Conservation (phyloP, 768 basidiomycete species). For the Boletus pseudopeckii region DNA sequence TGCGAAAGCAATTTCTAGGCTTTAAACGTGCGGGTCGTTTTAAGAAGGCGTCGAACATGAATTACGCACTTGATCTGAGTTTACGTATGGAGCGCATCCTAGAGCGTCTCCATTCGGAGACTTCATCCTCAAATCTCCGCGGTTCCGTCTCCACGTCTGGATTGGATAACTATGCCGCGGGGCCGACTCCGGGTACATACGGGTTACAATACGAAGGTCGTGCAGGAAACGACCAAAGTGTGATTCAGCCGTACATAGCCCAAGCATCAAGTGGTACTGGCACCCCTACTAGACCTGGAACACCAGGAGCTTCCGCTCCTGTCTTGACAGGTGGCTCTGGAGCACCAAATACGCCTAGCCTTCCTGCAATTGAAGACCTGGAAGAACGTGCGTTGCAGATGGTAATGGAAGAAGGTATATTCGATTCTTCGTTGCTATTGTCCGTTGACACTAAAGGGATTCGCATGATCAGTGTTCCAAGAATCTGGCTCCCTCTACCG, state of each 20-base stretch:
- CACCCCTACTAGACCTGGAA: conserved; percentile 27
- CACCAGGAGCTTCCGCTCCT: conserved; percentile 18
- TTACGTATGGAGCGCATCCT: conserved; percentile 35
- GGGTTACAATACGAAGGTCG: conserved; percentile 67
- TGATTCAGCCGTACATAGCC: conserved; percentile 21
- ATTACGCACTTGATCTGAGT: conserved; percentile 59
- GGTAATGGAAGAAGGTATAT: conserved; percentile 49
- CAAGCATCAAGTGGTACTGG: conserved; percentile 20
- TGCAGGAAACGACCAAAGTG: conserved; percentile 54
- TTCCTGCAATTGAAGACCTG: conserved; percentile 33
- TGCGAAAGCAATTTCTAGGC: conserved; percentile 9
- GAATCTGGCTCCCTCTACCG: conserved; percentile 55
- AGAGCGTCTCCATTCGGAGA: conserved; percentile 28
- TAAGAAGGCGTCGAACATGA: conserved; percentile 95
- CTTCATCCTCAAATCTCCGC: conserved; percentile 19
- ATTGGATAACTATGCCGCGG: conserved; percentile 20
- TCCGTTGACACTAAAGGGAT: conserved; percentile 39
- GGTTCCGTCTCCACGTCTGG: conserved; percentile 24
- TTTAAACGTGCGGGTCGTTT: conserved; percentile 66
- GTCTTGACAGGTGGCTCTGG: conserved; percentile 3
- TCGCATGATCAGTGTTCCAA: conserved; percentile 41
- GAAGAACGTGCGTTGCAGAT: conserved; percentile 49
- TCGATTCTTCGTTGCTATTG: conserved; percentile 30
- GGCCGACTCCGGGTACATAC: conserved; percentile 41
- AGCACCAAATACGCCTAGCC: conserved; percentile 4